Evolutionary conservation across 2,329 filamentous ascomycete genomes (phyloP).

Genomic region (Tothia fuscella): DNA sequence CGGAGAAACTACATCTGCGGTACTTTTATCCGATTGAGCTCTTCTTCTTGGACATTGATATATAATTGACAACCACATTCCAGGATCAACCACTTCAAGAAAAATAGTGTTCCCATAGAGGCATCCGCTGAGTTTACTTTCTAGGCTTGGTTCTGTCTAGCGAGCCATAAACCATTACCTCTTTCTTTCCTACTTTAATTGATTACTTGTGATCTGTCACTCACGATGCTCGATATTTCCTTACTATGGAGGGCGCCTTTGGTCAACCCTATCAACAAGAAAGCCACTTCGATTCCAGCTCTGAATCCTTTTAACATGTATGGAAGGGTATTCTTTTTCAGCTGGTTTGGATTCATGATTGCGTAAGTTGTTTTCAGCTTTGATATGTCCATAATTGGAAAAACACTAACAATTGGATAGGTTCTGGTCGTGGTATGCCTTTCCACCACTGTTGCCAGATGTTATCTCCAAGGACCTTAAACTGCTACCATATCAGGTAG

Average conservation of each 20-base stretch:
- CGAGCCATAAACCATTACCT: neutral
- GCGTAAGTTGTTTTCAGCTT: neutral
- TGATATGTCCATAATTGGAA: conserved; percentile 52
- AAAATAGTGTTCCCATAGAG: too few species aligned
- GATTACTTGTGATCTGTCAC: neutral
- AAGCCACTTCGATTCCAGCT: conserved; percentile 67
- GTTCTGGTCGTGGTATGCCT: conserved; percentile 76
- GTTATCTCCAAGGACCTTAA: conserved; percentile 71
- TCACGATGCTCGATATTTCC: conserved; percentile 8
- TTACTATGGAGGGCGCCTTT: conserved; percentile 40
- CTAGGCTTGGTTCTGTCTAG: neutral
- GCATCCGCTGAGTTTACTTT: too few species aligned
- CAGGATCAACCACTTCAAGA: neutral
- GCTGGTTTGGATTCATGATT: conserved; percentile 71
- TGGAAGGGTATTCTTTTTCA: conserved; percentile 82
- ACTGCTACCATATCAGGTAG: conserved; percentile 57
- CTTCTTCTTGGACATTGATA: neutral
- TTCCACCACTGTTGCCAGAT: conserved; percentile 67
- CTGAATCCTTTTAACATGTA: conserved; percentile 70
- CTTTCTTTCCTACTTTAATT: neutral
- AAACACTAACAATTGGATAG: too few species aligned
- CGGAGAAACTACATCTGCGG: neutral
- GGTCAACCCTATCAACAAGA: conserved; percentile 73
- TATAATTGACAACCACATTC: neutral
- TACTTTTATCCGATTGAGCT: neutral